Conservation (phyloP, 225 moss, liverwort and hornwort genomes). For the Antitrichia curtipendula region DNA sequence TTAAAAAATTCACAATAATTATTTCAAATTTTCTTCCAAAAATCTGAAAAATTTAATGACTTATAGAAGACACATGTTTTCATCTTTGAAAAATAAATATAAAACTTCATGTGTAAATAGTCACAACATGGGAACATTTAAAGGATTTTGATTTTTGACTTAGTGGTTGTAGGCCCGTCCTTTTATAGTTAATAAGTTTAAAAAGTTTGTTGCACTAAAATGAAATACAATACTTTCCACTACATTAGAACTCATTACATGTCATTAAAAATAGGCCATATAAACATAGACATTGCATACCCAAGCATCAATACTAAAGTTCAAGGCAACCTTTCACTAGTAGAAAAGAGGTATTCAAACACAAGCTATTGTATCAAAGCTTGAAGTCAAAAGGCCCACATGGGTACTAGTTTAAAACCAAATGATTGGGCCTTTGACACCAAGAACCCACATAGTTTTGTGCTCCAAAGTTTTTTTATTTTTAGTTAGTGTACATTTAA, state of each 20-base stretch:
- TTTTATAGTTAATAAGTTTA: accelerated
- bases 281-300: no score
- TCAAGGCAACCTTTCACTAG: no score
- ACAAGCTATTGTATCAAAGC: not conserved
- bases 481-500: not conserved
- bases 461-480: accelerated
- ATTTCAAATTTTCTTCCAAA: not conserved
- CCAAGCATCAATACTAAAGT: not conserved
- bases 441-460: not conserved
- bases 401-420: no score
- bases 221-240: not conserved
- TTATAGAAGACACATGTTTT: not conserved
- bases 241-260: no score
- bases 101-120: not conserved
- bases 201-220: not conserved
- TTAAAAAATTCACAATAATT: not conserved
- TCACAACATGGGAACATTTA: not conserved
- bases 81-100: not conserved
- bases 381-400: not conserved
- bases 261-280: not conserved
- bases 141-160: not conserved
- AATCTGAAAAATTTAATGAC: not conserved
- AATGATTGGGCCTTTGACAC: not conserved
- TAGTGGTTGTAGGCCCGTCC: accelerated
- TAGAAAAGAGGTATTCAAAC: accelerated